Base-by-base conservation (phyloP, 176 grass and related monocot species). In the Avena eriantha region DNA sequence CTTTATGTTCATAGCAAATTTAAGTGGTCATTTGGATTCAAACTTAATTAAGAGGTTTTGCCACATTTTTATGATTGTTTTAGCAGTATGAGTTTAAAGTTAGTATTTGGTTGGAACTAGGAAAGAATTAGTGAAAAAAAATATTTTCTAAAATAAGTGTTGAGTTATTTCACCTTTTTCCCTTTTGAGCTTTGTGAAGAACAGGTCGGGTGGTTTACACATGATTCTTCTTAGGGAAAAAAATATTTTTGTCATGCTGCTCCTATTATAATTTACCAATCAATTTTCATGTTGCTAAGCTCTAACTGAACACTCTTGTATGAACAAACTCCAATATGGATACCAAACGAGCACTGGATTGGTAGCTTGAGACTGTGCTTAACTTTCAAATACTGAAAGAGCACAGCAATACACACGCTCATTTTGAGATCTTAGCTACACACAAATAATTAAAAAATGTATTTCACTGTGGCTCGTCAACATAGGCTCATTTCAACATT, bases 371-470 rank as follows among this genome's bases (percentile, higher is more conserved):
- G 23, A 65, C 18, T 8, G 75, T 65, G 57, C 13, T 63, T 53
- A 69, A 85, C 4, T 66, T 65, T 49, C 64, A 35, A 18, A 73
- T 79, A 78, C 21, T 78, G 3, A 21, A 76, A 29, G 41, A 51
- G 18, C 13, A 65, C 12, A 14, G 18, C 12, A 63, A 60, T 16
- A 59, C 5, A 35, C 10, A 76, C 2, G 4, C 55, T 49, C 29
- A 82, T 66, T 67, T 82, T 73, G 53, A 19, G 57, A 85, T 57
- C 34, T 13, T 77, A 90, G 17, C 15, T 86, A 29, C 8, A 29
- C 8, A 78, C 43, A 51, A 7, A 51, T 14, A 18, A 78, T 35
- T 69, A 46, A 22, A 82, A 50, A 53, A 19, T 46, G 45, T 78
- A 57, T 10, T 54, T 43, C 60, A 56, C 4, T 71, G 10, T 17